Evolutionary conservation across 2,329 filamentous ascomycete genomes (phyloP).

Genomic region (Zasmidium cellare): DNA sequence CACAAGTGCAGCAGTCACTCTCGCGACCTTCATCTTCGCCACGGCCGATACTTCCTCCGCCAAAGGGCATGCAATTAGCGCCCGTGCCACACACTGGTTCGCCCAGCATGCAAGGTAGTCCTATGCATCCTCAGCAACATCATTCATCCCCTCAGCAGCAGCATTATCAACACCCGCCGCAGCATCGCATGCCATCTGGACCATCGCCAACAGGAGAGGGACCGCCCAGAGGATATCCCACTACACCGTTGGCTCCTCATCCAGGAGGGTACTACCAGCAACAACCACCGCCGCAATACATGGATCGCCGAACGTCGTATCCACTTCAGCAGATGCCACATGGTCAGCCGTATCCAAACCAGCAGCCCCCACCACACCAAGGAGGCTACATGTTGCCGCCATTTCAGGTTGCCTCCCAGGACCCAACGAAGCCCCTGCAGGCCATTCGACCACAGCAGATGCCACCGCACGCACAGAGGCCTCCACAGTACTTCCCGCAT

Average conservation of each 20-base stretch:
- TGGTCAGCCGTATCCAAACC: slow-evolving; percentile 27
- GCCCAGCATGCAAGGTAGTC: slow-evolving; percentile 26
- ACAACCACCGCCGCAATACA: slow-evolving; percentile 19
- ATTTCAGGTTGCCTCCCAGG: slow-evolving; percentile 49
- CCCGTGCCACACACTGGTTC: slow-evolving; percentile 33
- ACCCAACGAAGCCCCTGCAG: slow-evolving; percentile 33
- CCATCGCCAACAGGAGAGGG: slow-evolving; percentile 19
- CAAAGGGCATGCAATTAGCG: slow-evolving; percentile 36
- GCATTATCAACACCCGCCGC: slow-evolving; percentile 29
- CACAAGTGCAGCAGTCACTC: slow-evolving; percentile 33
- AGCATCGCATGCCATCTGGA: slow-evolving; percentile 22
- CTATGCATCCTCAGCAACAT: slow-evolving; percentile 14
- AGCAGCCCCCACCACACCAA: slow-evolving; percentile 37
- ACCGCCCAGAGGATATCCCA: slow-evolving; percentile 20
- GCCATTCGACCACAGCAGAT: slow-evolving; percentile 18
- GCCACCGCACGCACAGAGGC: slow-evolving; percentile 10
- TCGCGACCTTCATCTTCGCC: slow-evolving; percentile 37
- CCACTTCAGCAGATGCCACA: slow-evolving; percentile 30
- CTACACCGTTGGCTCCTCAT: slow-evolving; percentile 27
- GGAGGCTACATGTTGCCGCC: slow-evolving; percentile 50
- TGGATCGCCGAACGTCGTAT: slow-evolving; percentile 27
- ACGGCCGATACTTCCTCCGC: slow-evolving; percentile 38
- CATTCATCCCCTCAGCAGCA: slow-evolving; percentile 32
- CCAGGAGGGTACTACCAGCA: slow-evolving; percentile 33
- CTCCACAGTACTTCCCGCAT: slow-evolving; percentile 17